Conservation (phyloP, 495 filamentous ascomycete species). For the Penicillium chermesinum region DNA sequence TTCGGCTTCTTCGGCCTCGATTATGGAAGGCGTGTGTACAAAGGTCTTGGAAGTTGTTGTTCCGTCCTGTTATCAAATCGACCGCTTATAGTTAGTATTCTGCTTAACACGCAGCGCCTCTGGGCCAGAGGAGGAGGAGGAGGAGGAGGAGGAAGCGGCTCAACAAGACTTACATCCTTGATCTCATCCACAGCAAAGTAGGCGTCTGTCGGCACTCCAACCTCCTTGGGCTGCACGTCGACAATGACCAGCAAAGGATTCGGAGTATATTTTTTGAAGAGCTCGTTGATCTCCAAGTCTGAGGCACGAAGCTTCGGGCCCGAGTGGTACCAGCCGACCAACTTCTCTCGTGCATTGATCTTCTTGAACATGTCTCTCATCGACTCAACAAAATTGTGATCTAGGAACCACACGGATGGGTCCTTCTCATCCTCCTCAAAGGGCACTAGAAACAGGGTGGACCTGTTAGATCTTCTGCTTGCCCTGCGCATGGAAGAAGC, state of each 20-base stretch:
- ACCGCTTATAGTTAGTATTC: conserved; percentile 8
- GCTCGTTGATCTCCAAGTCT: conserved; percentile 98
- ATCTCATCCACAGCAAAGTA: conserved; percentile 99
- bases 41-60: conserved; percentile 97
- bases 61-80: conserved; percentile 62
- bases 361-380: conserved; percentile 99
- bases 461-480: conserved; percentile 13
- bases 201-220: conserved; percentile 95
- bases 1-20: conserved; percentile 97
- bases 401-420: conserved; percentile 97
- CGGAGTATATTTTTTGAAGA: conserved; percentile 98
- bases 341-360: conserved; percentile 97
- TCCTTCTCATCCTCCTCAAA: conserved; percentile 99
- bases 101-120: no score
- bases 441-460: conserved; percentile 57
- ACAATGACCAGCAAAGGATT: conserved; percentile 96
- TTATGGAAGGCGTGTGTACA: conserved; percentile 97
- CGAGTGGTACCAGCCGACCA: conserved; percentile 99
- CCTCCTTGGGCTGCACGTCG: conserved; percentile 96
- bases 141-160: no score
- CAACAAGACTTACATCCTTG: conserved; percentile 75
- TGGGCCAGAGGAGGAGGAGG: no score
- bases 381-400: conserved; percentile 98
- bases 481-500: neutral
- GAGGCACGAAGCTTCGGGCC: conserved; percentile 95